Evolutionary conservation across 1,139 yeast species (phyloP), one percentile per base, ranked within the genome.

Genomic region (Zhuliangozyma blackwelliae): DNA sequence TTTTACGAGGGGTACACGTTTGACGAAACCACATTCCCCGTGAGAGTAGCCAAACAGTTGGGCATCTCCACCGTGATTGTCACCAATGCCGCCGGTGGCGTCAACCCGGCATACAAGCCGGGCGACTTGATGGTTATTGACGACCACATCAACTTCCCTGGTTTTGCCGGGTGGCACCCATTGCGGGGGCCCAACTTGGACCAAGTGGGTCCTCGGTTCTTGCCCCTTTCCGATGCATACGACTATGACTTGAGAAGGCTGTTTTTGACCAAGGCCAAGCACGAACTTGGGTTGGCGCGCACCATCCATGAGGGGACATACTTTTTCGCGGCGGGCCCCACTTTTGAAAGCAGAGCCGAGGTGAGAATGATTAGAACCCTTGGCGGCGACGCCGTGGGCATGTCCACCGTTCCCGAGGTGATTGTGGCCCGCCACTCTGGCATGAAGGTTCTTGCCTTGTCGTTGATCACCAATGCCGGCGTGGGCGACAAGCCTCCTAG

Each of bases 351-450:
- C 7, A 72, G 97, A 49, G 96, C 97, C 0, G 97, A 92, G 61
- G 84, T 84, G n/a, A 70, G 96, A 41, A 72, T 82, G 72, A 68
- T 90, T 33, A 64, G 79, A 44, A 50, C 68, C 9, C 50, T 85
- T 32, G 97, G 97, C 7, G 97, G 89, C 33, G 97, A 92, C 60
- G 87, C 95, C 0, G 97, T 90, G 5, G 98, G 98, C 3, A 92
- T 92, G 98, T 85, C 96, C 41, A 92, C 97, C 0, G 97, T 90
- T 27, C 97, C 98, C 0, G 98, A 92, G 59, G 95, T 88, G 2
- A 78, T 89, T 46, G 83, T 87, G 10, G 97, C 96, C 3, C 81
- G 96, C 54, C 97, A 92, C 58, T 75, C 82, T 40, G 95, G 89
- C 1, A 60, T 94, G 63, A 72, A 70, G 45, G 95, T 88, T 4